Evolutionary conservation across 2,329 filamentous ascomycete species (phyloP).

Genomic region (Xylariomycetidae sp.): DNA sequence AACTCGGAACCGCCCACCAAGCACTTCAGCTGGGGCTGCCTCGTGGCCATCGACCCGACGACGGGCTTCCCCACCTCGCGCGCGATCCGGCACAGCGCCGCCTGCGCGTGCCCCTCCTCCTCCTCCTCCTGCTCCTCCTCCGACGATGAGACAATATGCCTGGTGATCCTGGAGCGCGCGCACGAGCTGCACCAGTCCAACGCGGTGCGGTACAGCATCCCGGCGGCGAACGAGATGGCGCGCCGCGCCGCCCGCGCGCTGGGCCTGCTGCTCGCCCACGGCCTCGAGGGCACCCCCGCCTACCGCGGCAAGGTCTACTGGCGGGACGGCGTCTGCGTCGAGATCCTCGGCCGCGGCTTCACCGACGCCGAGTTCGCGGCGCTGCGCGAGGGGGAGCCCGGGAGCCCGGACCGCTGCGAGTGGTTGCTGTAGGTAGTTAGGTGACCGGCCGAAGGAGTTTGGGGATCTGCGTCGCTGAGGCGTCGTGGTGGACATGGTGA

Average conservation of each 20-base stretch:
- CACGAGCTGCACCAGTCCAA: conserved; percentile 6
- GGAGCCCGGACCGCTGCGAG: no score
- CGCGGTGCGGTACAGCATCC: conserved; percentile 8
- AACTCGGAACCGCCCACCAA: background rate
- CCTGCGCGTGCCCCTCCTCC: conserved; percentile 4
- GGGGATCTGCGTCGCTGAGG: no score
- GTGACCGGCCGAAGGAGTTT: no score
- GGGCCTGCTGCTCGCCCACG: conserved; percentile 3
- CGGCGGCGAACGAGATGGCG: conserved; percentile 6
- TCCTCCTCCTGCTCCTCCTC: conserved; percentile 4
- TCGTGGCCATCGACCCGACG: conserved; percentile 3
- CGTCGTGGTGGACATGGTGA: no score
- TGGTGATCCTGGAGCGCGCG: conserved; percentile 5
- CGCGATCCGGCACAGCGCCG: conserved; percentile 2
- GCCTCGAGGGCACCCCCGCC: conserved; percentile 4
- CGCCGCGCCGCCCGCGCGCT: conserved; percentile 2
- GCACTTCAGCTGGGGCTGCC: conserved; percentile 7
- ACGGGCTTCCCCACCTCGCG: conserved; percentile 3
- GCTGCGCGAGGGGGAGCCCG: conserved; percentile 1
- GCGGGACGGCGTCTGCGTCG: conserved; percentile 3
- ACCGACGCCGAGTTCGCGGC: conserved; percentile 4
- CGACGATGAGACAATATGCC: conserved; percentile 1
- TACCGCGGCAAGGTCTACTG: conserved; percentile 5
- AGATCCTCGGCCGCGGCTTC: conserved; percentile 6
- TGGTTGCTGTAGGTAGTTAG: no score